Percentiles rank a stretch among this genome's conserved stretches.
Conservation (phyloP, 352 stramenopile genomes). For the Pythium diclinum region DNA sequence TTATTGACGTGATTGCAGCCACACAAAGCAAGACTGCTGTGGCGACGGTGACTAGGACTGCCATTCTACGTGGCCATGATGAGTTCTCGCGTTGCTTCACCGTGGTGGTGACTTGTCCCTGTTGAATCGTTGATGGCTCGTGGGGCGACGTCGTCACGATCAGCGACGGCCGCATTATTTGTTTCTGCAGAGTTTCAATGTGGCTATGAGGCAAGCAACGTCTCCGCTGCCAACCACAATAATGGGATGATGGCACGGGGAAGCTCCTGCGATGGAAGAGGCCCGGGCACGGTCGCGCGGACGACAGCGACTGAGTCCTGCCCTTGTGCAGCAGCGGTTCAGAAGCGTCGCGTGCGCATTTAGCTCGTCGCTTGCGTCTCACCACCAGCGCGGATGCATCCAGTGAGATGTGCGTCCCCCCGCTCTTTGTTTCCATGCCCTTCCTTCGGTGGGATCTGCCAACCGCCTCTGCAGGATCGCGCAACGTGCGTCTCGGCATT, state of each 20-base stretch:
- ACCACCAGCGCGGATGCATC: neutral
- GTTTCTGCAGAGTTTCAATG: neutral
- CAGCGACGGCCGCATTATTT: slow-evolving; percentile 1
- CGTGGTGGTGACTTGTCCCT: no score
- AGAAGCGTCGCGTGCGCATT: slow-evolving; percentile 1
- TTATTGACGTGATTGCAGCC: neutral
- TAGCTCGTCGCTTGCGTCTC: neutral
- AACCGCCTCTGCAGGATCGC: neutral
- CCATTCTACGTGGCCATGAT: neutral
- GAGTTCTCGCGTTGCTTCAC: neutral
- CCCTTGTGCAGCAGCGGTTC: neutral
- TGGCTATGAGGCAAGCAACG: neutral
- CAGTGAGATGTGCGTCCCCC: neutral
- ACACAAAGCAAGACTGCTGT: neutral
- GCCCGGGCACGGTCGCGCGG: neutral
- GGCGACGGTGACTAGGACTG: neutral
- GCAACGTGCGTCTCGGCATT: neutral
- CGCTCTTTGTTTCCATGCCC: neutral
- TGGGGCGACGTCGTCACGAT: neutral
- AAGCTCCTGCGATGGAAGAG: neutral
- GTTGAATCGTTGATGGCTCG: neutral
- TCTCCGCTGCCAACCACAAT: neutral
- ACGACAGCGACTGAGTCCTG: neutral
- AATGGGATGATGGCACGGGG: neutral
- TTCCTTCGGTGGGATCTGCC: neutral